These are phyloP conservation scores for Umbelopsis sp. DNA, from an alignment of 371 early-diverging fungal genomes.

Conservation along the genomic window DNA sequence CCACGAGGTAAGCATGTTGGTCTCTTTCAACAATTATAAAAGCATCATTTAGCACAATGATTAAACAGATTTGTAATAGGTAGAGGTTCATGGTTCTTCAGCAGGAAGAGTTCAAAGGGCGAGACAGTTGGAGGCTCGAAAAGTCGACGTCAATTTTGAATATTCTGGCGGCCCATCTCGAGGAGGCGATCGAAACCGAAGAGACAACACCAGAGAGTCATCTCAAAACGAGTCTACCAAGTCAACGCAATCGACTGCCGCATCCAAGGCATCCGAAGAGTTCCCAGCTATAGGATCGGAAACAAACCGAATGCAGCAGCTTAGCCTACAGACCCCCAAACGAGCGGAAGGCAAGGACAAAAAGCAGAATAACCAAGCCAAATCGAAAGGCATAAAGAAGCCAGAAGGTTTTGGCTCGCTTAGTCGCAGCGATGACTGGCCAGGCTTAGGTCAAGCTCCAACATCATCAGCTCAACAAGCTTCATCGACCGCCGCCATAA, in stretches of 20 bases:
- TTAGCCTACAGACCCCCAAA: slow-evolving; percentile 14
- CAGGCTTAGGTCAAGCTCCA: slow-evolving; percentile 18
- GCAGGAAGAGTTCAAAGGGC: slow-evolving; percentile 37
- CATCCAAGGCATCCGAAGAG: neutral
- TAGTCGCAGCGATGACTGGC: neutral
- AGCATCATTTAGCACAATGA: neutral
- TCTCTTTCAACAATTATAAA: neutral
- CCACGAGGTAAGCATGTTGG: slow-evolving; percentile 60
- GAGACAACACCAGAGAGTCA: slow-evolving; percentile 20
- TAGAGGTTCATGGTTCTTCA: slow-evolving; percentile 52
- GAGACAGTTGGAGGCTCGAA: slow-evolving; percentile 46
- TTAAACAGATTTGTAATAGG: slow-evolving; percentile 16
- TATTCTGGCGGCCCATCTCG: slow-evolving; percentile 44
- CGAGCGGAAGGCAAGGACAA: neutral
- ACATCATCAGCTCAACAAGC: neutral
- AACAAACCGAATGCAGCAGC: slow-evolving; percentile 18
- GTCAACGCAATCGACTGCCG: neutral
- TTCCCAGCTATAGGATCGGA: neutral
- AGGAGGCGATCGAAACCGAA: slow-evolving; percentile 21
- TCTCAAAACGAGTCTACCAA: neutral
- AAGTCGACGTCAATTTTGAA: slow-evolving; percentile 61
- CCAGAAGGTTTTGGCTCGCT: slow-evolving; percentile 24
- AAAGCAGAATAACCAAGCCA: neutral
- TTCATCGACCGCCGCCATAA: neutral
- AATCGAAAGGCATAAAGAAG: slow-evolving; percentile 16